Base-by-base conservation (phyloP, 768 basidiomycete genomes). In the Trametes elegans region DNA sequence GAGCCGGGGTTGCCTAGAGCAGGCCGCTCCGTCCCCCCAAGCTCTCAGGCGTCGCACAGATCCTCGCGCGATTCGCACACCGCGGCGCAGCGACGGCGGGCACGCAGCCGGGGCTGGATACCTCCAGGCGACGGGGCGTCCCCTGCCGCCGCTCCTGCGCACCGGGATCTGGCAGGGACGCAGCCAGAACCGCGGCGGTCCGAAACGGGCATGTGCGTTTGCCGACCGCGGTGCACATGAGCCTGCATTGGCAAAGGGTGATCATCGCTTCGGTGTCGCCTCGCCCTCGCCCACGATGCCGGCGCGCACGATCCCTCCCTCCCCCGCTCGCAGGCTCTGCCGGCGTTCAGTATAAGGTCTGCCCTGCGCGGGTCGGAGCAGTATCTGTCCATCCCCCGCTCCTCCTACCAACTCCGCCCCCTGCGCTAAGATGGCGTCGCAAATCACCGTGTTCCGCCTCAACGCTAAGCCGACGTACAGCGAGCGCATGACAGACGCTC, bases 401-500 rank as follows among this genome's bases (percentile, higher is more conserved):
- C 46, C 24, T 47, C 27, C 36, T 43, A 32, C 29, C 41, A 58
- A 53, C 57, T 58, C 57, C 57, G 57, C 57, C 40, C 45, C 52
- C 41, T 31, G 34, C 38, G 44, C 19, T 31, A 46, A 31, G 36
- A 58, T 58, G 57, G 45, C 56, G n/a, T n/a, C n/a, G 35, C 57
- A 58, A 42, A 43, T 43, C 51, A 58, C 52, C 34, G n/a, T n/a
- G n/a, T 68, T 66, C 59, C 66, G 66, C 38, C 46, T 66, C 23
- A 62, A 62, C 51, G 57, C 63, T 9, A 62, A 54, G 39, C 59
- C 61, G 45, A 61, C 65, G 36, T 68, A 68, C 49, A 68, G 64
- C 53, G 66, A 68, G 58, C 58, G 65, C 34, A 68, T 68, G 66
- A 64, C 66, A 8, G 65, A 68, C 41, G 66, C 66, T 16, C 62